Conservation (phyloP, 768 basidiomycete species). For the Suillus cothurnatus region DNA sequence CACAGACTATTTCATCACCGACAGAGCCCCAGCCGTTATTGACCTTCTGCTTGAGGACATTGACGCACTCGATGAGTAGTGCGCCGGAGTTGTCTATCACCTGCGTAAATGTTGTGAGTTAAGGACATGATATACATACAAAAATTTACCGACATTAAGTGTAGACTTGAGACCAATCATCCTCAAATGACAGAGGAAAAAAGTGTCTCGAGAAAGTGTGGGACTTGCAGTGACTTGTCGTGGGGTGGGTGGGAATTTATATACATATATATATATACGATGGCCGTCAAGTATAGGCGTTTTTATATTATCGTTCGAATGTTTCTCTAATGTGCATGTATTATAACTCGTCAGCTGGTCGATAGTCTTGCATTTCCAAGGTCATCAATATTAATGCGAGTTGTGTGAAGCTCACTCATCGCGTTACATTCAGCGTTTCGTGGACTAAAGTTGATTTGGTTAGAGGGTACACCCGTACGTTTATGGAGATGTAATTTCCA, state of each 20-base stretch:
- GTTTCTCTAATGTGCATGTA: background rate
- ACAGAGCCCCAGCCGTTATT: conserved; percentile 93
- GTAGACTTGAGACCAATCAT: conserved; percentile 98
- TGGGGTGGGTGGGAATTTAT: conserved; percentile 2
- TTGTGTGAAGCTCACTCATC: conserved; percentile 2
- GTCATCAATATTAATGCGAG: background rate
- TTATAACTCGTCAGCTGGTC: background rate
- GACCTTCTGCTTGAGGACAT: conserved; percentile 94
- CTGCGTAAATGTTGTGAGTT: conserved; percentile 39
- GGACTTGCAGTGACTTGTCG: background rate
- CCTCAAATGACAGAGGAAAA: background rate
- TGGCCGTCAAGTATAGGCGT: background rate
- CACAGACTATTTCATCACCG: conserved; percentile 95
- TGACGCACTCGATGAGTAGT: conserved; percentile 92
- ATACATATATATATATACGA: conserved; percentile 2
- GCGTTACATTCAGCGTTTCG: background rate
- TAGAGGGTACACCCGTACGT: background rate
- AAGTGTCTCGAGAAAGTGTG: background rate
- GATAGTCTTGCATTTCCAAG: conserved; percentile 1
- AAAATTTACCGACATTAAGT: conserved; percentile 64
- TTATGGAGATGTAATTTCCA: conserved; percentile 25
- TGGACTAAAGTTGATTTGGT: conserved; percentile 4
- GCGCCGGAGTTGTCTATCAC: conserved; percentile 98
- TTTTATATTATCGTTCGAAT: background rate
- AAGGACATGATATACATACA: background rate